A percentile compares a stretch with the other conserved stretches of the same genome.
phyloP scores from a whole-genome alignment of 495 filamentous ascomycete species.

The Friedmanniomyces simplex region DNA sequence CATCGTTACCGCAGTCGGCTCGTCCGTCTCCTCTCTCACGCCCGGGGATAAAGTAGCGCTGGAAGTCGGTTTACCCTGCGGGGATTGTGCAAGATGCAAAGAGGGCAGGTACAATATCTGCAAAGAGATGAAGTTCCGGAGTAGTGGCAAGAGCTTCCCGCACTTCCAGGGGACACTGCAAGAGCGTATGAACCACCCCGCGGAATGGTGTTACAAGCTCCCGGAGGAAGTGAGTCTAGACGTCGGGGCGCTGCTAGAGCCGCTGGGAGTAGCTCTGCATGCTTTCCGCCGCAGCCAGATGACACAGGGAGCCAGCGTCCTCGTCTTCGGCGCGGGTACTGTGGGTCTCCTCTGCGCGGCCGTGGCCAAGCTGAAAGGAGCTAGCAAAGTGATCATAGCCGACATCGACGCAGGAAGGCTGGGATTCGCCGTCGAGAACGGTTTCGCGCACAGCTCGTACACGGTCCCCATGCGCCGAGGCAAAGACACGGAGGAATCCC shows the following conservation, averaged over 20 bases:
- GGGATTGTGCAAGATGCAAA: conserved; percentile 52
- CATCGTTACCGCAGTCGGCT: conserved; percentile 44
- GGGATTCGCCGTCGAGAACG: conserved; percentile 58
- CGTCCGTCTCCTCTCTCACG: conserved; percentile 34
- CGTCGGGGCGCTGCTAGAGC: conserved; percentile 67
- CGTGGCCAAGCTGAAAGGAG: conserved; percentile 54
- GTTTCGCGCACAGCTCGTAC: conserved; percentile 51
- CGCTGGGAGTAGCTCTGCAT: conserved; percentile 70
- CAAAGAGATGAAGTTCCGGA: conserved; percentile 63
- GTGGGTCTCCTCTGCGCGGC: conserved; percentile 70
- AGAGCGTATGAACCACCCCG: conserved; percentile 67
- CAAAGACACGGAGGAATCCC: conserved; percentile 42
- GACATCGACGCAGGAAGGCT: conserved; percentile 68
- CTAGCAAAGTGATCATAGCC: conserved; percentile 57
- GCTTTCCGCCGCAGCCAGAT: conserved; percentile 54
- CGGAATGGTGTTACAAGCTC: conserved; percentile 56
- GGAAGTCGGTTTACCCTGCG: conserved; percentile 76
- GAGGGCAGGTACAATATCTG: conserved; percentile 79
- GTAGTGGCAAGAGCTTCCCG: conserved; percentile 65
- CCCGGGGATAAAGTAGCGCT: conserved; percentile 68
- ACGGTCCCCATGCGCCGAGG: conserved; percentile 38
- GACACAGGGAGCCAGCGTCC: conserved; percentile 41
- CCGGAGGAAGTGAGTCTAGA: conserved; percentile 53
- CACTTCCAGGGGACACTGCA: conserved; percentile 79
- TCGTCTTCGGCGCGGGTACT: conserved; percentile 74